These are phyloP conservation scores for Amoebophrya sp. DNA, from an alignment of 169 alveolate species.

Conservation along the genomic window DNA sequence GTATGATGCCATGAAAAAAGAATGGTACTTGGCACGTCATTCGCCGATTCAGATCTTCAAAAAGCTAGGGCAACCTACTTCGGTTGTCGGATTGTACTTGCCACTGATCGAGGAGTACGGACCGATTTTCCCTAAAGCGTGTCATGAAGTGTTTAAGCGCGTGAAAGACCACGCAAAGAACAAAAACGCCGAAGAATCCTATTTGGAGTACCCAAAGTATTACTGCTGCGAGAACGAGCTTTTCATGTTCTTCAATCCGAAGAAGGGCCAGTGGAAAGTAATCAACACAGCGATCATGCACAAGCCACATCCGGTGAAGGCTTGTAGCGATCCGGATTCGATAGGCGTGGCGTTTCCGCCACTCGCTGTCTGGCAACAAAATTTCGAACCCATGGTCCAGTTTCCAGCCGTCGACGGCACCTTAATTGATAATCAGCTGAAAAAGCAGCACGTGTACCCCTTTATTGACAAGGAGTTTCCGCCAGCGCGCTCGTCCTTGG, in stretches of 20 bases:
- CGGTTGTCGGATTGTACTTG: neutral
- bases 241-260: conserved; percentile 14
- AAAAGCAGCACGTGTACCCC: neutral
- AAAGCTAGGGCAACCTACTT: neutral
- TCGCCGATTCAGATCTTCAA: neutral
- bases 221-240: conserved; percentile 21
- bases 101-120: neutral
- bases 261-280: conserved; percentile 11
- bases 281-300: conserved; percentile 3
- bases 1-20: neutral
- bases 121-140: neutral
- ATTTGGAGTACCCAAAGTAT: neutral
- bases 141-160: neutral
- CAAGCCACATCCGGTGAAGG: conserved; percentile 17
- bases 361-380: neutral
- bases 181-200: neutral
- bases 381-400: conserved; percentile 21
- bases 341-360: conserved; percentile 1
- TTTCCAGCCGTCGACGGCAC: neutral
- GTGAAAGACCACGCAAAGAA: neutral
- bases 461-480: neutral
- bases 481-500: neutral
- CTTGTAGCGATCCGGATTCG: neutral
- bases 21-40: neutral
- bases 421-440: neutral